Conservation (phyloP, 192 early-diverging fungal genomes). For the Coemansia sp. region DNA sequence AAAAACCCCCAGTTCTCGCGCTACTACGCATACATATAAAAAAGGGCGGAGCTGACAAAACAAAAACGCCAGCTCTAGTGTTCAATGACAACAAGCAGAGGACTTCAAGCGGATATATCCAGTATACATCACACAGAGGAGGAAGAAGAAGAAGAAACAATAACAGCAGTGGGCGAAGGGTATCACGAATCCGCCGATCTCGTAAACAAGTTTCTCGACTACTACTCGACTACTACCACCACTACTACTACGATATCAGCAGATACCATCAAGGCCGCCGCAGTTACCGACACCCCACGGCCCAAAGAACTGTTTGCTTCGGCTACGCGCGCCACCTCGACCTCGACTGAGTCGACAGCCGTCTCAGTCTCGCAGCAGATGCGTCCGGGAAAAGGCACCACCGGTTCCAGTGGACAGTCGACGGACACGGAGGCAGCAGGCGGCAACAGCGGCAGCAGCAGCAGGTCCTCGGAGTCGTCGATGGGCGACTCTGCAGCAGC, state of each 20-base stretch:
- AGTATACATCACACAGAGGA: neutral
- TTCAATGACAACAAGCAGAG: conserved; percentile 36
- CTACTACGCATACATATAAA: no score
- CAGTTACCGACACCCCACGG: conserved; percentile 11
- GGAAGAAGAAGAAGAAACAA: neutral
- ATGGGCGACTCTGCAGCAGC: conserved; percentile 51
- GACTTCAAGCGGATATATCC: conserved; percentile 12
- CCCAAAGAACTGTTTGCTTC: conserved; percentile 19
- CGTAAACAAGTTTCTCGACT: conserved; percentile 39
- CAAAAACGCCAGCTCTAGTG: neutral
- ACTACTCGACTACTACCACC: conserved; percentile 30
- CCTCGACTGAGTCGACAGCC: conserved; percentile 15
- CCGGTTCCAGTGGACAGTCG: conserved; percentile 33
- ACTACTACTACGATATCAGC: neutral
- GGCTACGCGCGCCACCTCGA: conserved; percentile 11
- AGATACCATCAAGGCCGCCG: neutral
- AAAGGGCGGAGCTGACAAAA: no score
- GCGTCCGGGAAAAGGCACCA: conserved; percentile 25
- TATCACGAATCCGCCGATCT: conserved; percentile 27
- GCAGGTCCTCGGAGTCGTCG: conserved; percentile 32
- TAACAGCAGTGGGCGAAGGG: neutral
- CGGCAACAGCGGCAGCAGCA: neutral
- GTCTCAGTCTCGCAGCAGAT: conserved; percentile 15
- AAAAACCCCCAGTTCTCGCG: no score
- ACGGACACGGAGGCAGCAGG: conserved; percentile 40